Evolutionary conservation across 108 stramenopile genomes (phyloP), one percentile per base, ranked within the genome.

Genomic region (Nannochloropsis salina): DNA sequence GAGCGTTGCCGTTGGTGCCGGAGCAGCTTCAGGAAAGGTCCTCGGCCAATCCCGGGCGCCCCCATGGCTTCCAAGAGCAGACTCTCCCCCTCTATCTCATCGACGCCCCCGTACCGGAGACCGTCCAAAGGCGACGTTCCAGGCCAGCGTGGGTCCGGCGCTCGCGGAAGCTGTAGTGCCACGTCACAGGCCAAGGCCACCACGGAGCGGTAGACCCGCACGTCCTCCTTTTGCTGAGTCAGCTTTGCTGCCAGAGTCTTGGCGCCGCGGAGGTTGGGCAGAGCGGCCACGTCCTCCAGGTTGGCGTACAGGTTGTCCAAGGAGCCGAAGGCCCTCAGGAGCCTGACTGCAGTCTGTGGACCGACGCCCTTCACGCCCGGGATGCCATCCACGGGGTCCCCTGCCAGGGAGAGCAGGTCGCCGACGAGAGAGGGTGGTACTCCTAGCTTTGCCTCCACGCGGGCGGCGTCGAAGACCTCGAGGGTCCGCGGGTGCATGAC

Each of bases 201-300:
- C 15, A 74, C 61, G n/a, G 61, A 74, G n/a, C 61, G 61, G 61
- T 74, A 74, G 4, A 74, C 8, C 61, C 61, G n/a, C 61, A 74
- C 61, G 61, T 74, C 61, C 5, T 74, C 61, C n/a, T 74, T 74
- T 74, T 74, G 61, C n/a, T 74, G 15, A n/a, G 20, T 15, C n/a
- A 74, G n/a, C n/a, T 74, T 74, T n/a, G 15, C 61, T 74, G 61
- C 61, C n/a, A 74, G 61, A n/a, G 61, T 74, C 61, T 74, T 74
- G 20, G 61, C 61, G 20, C 61, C 61, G 20, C 61, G 15, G 15
- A 74, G n/a, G n/a, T 74, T 74, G 61, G 61, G 61, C 61, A 74
- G 20, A 8, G 61, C 61, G 6, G 61, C 61, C 6, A 74, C 61
- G 61, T 4, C 61, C 15, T 74, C 61, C 61, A 74, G 61, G n/a